phyloP scores from a whole-genome alignment of 192 early-diverging fungal genomes.

The Podila minutissima region DNA sequence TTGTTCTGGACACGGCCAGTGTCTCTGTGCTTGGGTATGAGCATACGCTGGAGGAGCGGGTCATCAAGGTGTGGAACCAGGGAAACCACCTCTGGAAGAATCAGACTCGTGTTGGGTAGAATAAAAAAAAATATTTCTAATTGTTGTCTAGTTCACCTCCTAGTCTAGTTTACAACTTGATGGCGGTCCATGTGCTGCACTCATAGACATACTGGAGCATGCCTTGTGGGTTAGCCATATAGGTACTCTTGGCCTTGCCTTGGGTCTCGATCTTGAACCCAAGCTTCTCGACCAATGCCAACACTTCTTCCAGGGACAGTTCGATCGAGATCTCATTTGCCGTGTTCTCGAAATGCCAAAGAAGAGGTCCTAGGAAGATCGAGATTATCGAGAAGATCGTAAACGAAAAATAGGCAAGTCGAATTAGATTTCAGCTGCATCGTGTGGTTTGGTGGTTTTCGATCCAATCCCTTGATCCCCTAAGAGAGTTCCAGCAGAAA shows the following conservation, averaged over 20 bases:
- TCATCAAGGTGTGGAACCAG: slow-evolving; percentile 52
- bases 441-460: neutral
- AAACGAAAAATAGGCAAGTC: neutral
- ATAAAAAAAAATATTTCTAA: neutral
- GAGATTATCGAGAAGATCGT: neutral
- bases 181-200: slow-evolving; percentile 74
- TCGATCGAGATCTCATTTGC: slow-evolving; percentile 86
- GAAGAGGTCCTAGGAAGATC: slow-evolving; percentile 74
- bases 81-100: slow-evolving; percentile 48
- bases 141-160: neutral
- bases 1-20: slow-evolving; percentile 55
- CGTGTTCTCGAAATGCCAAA: slow-evolving; percentile 96
- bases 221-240: slow-evolving; percentile 76
- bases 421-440: neutral
- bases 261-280: slow-evolving; percentile 82
- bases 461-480: too few relatives aligned
- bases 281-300: slow-evolving; percentile 62
- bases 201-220: slow-evolving; percentile 91
- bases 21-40: slow-evolving; percentile 53
- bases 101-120: slow-evolving; percentile 23
- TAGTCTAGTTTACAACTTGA: slow-evolving; percentile 50
- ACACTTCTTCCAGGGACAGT: slow-evolving; percentile 85
- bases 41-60: slow-evolving; percentile 47
- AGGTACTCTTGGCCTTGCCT: slow-evolving; percentile 68
- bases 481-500: too few relatives aligned